A percentile compares a stretch with the other conserved stretches of the same genome.
These are phyloP conservation scores for Lachancea mirantina DNA, from an alignment of 805 yeast genomes.

Conservation along the genomic window DNA sequence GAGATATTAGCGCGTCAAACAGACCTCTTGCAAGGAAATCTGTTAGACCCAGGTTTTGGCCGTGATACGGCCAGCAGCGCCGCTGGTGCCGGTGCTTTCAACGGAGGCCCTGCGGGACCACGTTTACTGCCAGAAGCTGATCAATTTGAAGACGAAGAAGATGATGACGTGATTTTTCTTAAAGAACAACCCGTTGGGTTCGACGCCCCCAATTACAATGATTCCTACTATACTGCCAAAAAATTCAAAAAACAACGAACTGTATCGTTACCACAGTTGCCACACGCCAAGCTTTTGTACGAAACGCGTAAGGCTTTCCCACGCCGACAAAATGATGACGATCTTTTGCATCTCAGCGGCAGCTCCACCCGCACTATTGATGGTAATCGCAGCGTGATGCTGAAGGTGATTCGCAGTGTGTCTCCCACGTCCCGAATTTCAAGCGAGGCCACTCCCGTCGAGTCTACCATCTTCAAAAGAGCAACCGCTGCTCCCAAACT, in stretches of 20 bases:
- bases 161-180: conserved; percentile 26
- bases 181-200: conserved; percentile 21
- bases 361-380: conserved; percentile 28
- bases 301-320: conserved; percentile 15
- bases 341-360: conserved; percentile 27
- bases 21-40: conserved; percentile 17
- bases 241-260: conserved; percentile 41
- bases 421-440: conserved; percentile 18
- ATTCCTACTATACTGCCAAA: conserved; percentile 16
- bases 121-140: not conserved
- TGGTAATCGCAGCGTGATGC: conserved; percentile 22
- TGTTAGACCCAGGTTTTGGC: conserved; percentile 14
- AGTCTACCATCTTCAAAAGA: conserved; percentile 8
- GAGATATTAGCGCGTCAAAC: conserved; percentile 25
- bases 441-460: conserved; percentile 4
- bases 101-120: not conserved
- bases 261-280: conserved; percentile 47
- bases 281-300: conserved; percentile 41
- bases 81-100: conserved; percentile 12
- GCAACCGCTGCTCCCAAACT: conserved; percentile 7
- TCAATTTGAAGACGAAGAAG: conserved; percentile 13
- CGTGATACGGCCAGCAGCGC: conserved; percentile 10
- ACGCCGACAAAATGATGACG: conserved; percentile 27
- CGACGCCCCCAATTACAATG: conserved; percentile 1
- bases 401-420: conserved; percentile 18